A percentile compares a stretch with the other conserved stretches of the same genome.
phyloP scores from a whole-genome alignment of 768 basidiomycete genomes.

The Dacryopinax spathularia region DNA sequence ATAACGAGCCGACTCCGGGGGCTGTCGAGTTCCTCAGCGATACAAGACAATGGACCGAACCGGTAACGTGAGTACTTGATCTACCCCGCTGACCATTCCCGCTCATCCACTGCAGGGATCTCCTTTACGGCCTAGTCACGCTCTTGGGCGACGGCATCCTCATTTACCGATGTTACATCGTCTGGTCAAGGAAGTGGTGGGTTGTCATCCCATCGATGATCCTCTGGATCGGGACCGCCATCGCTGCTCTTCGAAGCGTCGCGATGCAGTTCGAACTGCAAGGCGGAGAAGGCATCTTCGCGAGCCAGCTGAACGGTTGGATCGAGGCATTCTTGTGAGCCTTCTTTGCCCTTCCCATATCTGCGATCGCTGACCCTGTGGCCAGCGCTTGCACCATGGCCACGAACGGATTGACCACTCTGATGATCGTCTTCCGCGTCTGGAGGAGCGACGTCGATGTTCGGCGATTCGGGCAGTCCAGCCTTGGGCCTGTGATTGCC shows the following conservation, averaged over 20 bases:
- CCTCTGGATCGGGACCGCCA: constrained; percentile 23
- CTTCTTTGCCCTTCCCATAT: constrained; percentile 27
- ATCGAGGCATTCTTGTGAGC: constrained; percentile 27
- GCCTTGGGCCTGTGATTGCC: constrained; percentile 23
- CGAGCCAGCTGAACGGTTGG: constrained; percentile 24
- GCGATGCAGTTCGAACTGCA: constrained; percentile 3
- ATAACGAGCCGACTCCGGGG: background rate
- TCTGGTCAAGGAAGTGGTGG: constrained; percentile 20
- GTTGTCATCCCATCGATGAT: constrained; percentile 21
- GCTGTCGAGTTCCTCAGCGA: background rate
- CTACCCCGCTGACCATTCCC: background rate
- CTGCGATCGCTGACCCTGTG: constrained; percentile 26
- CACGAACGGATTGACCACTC: constrained; percentile 10
- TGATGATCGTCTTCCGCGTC: constrained; percentile 25
- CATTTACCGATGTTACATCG: constrained; percentile 24
- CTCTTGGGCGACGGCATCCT: background rate
- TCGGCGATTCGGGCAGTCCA: constrained; percentile 16
- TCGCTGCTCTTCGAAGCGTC: background rate
- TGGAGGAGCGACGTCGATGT: constrained; percentile 21
- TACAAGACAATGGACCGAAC: background rate
- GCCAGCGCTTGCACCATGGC: constrained; percentile 6
- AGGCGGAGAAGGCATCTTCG: constrained; percentile 20
- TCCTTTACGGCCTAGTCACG: background rate
- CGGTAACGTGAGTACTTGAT: background rate
- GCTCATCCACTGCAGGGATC: background rate